phyloP scores from a whole-genome alignment of 2,329 filamentous ascomycete species.

The Phyllosticta citrichinensis region DNA sequence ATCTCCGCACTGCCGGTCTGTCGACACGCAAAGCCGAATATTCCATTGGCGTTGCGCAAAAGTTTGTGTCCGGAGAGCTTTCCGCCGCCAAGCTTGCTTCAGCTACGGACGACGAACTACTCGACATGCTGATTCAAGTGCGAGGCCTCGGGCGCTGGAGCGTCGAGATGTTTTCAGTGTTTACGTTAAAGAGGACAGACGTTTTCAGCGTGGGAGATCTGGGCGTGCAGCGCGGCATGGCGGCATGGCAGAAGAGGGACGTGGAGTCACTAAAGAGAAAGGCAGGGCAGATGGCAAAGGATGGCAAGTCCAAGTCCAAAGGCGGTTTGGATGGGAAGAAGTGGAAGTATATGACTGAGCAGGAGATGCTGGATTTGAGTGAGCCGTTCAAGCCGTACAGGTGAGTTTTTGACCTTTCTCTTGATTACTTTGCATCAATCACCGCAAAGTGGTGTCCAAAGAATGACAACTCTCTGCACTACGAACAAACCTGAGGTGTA shows the following conservation, averaged over 20 bases:
- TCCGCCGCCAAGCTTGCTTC: conserved; percentile 64
- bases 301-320: conserved; percentile 58
- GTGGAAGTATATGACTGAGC: conserved; percentile 96
- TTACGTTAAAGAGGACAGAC: conserved; percentile 88
- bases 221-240: conserved; percentile 91
- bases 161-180: conserved; percentile 96
- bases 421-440: no score
- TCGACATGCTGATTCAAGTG: conserved; percentile 74
- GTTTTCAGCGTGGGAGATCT: conserved; percentile 88
- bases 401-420: conserved; percentile 29
- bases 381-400: conserved; percentile 74
- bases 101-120: conserved; percentile 75
- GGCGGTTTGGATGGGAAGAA: conserved; percentile 67
- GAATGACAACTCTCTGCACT: no score
- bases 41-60: conserved; percentile 71
- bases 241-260: conserved; percentile 72
- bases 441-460: no score
- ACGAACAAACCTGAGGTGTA: no score
- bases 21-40: conserved; percentile 96
- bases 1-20: conserved; percentile 73
- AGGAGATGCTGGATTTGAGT: conserved; percentile 78
- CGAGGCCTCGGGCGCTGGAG: conserved; percentile 83
- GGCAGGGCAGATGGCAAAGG: conserved; percentile 62
- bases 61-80: conserved; percentile 67
- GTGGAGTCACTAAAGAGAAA: conserved; percentile 64